These are phyloP conservation scores for Solidago caesia DNA, from an alignment of 129 eudicot species.

Conservation along the genomic window DNA sequence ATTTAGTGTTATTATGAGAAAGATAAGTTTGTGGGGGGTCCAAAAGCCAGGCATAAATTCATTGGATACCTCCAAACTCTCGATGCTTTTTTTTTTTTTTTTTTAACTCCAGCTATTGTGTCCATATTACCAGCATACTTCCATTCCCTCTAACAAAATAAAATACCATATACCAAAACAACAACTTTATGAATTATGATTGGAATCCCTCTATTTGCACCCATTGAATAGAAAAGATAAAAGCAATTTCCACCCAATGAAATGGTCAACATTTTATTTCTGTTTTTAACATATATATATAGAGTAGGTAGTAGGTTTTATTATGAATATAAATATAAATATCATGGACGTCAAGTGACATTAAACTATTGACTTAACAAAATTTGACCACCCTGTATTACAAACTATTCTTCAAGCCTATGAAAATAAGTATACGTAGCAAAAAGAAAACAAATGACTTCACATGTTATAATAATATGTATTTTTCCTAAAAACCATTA, in stretches of 20 bases:
- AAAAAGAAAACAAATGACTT: background rate
- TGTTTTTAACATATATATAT: background rate
- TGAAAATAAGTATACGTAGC: background rate
- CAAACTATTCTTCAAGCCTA: background rate
- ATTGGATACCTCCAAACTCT: constrained; percentile 40
- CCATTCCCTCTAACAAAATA: constrained; percentile 21
- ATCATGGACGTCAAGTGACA: constrained; percentile 4
- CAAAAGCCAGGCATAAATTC: constrained; percentile 19
- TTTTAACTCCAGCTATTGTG: constrained; percentile 32
- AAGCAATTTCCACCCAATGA: constrained; percentile 4
- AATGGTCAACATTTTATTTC: constrained; percentile 13
- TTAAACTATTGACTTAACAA: constrained; percentile 17
- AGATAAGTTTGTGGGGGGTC: constrained; percentile 26
- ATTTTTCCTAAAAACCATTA: background rate
- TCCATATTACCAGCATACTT: constrained; percentile 40
- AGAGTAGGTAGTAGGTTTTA: background rate
- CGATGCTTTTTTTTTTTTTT: constrained; percentile 16
- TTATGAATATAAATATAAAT: background rate
- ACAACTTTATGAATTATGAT: constrained; percentile 12
- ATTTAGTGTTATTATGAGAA: constrained; percentile 22
- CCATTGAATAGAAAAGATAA: background rate
- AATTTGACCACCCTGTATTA: constrained; percentile 17
- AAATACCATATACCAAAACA: background rate
- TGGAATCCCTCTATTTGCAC: too few relatives aligned
- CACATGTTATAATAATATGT: background rate